Evolutionary conservation across 106 monocot species (phyloP).

Genomic region (Dendrobium huoshanense): DNA sequence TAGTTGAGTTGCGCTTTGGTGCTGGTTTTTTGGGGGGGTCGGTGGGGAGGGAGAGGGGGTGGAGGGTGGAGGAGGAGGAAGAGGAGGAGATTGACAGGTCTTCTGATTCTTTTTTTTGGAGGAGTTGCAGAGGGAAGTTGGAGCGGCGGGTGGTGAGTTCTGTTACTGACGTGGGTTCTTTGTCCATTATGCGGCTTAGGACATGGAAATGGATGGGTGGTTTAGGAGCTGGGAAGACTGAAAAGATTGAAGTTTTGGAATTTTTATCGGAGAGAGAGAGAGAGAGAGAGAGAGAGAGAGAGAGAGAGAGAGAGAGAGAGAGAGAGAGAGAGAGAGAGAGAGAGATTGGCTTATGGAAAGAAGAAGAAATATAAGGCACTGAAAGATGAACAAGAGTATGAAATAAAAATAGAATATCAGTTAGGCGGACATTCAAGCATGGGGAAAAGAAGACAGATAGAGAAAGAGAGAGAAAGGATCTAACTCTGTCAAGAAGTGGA

Average conservation of each 20-base stretch:
- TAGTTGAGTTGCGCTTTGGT: constrained; percentile 63
- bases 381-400: neutral
- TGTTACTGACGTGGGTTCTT: constrained; percentile 17
- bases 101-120: constrained; percentile 50
- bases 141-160: constrained; percentile 19
- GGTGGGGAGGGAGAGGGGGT: neutral
- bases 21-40: constrained; percentile 29
- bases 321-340: constrained; percentile 6
- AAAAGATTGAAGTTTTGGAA: neutral
- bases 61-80: constrained; percentile 1
- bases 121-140: constrained; percentile 71
- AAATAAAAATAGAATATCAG: neutral
- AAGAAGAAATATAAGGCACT: neutral
- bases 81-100: constrained; percentile 29
- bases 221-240: neutral
- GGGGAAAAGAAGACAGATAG: neutral
- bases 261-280: neutral
- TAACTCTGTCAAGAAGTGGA: neutral
- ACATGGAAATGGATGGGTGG: neutral
- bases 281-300: neutral
- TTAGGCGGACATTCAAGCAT: neutral
- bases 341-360: neutral
- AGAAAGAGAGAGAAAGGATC: neutral
- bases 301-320: neutral
- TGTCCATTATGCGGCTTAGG: constrained; percentile 27